Percentiles rank a stretch among this genome's conserved stretches.
Conservation (phyloP, 1,139 yeast genomes). For the Saccharomyces pastorianus region DNA sequence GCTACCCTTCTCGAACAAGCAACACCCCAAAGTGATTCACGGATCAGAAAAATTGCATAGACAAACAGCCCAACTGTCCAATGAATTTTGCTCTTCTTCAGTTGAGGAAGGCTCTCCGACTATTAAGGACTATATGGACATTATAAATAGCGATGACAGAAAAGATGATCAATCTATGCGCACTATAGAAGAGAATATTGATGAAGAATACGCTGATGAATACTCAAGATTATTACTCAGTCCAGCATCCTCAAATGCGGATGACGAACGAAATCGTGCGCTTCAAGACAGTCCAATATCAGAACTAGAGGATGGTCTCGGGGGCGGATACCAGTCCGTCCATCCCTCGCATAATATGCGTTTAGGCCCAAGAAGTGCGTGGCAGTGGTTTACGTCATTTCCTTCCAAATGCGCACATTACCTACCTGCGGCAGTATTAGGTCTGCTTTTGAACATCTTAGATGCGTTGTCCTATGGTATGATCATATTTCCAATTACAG, state of each 20-base stretch:
- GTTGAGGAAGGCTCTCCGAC: constrained; percentile 11
- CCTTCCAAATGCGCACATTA: constrained; percentile 22
- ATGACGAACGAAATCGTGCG: neutral
- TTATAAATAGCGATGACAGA: constrained; percentile 3
- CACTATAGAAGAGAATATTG: constrained; percentile 1
- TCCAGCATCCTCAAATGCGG: constrained; percentile 7
- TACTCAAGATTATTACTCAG: constrained; percentile 9
- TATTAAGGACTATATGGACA: constrained; percentile 5
- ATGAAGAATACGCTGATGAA: constrained; percentile 6
- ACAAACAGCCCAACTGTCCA: constrained; percentile 33
- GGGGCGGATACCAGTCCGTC: neutral
- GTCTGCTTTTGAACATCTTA: constrained; percentile 72
- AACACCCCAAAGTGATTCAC: constrained; percentile 22
- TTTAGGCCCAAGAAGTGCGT: neutral
- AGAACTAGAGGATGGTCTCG: neutral
- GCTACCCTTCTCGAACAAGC: constrained; percentile 8
- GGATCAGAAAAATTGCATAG: constrained; percentile 27
- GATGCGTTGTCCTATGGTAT: constrained; percentile 95
- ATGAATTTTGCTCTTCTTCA: constrained; percentile 23
- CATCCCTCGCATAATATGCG: neutral
- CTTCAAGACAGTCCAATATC: neutral
- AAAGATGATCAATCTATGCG: constrained; percentile 1
- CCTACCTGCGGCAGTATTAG: constrained; percentile 61
- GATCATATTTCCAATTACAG: constrained; percentile 91
- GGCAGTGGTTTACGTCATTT: neutral